A percentile compares a stretch with the other conserved stretches of the same genome.
These are phyloP conservation scores for Lavandula angustifolia DNA, from an alignment of 257 asterid genomes.

Conservation along the genomic window DNA sequence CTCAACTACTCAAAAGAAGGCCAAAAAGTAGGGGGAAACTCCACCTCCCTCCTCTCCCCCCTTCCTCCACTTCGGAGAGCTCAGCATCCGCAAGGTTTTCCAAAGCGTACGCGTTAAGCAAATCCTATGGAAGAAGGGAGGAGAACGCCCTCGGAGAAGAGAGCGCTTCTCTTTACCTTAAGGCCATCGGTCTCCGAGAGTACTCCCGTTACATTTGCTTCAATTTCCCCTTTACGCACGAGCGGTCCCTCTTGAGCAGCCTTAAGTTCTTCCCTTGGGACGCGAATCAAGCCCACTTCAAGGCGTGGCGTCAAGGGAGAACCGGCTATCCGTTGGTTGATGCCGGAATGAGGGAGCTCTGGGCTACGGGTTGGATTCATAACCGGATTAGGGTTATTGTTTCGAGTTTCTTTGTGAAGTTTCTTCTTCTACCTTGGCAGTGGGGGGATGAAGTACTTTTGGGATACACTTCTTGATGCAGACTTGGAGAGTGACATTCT, in stretches of 20 bases:
- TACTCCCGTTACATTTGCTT: constrained; percentile 90
- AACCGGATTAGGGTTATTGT: constrained; percentile 80
- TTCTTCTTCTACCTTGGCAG: constrained; percentile 88
- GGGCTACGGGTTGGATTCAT: constrained; percentile 98
- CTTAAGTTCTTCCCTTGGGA: constrained; percentile 85
- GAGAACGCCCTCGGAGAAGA: constrained; percentile 52
- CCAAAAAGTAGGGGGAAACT: constrained; percentile 61
- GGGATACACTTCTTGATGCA: constrained; percentile 96
- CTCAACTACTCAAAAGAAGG: constrained; percentile 66
- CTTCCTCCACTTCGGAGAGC: constrained; percentile 82
- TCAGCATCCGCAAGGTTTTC: constrained; percentile 72
- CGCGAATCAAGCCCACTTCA: constrained; percentile 56
- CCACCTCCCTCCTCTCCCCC: constrained; percentile 91
- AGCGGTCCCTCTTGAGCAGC: constrained; percentile 57
- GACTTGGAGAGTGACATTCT: constrained; percentile 88
- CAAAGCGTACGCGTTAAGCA: constrained; percentile 60
- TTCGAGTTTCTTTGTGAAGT: constrained; percentile 80
- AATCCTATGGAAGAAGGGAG: constrained; percentile 61
- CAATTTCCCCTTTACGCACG: constrained; percentile 87
- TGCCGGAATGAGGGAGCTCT: constrained; percentile 95
- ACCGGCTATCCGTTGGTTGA: constrained; percentile 93
- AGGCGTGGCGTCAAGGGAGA: constrained; percentile 92
- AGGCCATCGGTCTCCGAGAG: constrained; percentile 78
- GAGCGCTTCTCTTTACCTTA: constrained; percentile 59
- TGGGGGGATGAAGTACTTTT: constrained; percentile 99